phyloP scores from a whole-genome alignment of 2,329 filamentous ascomycete genomes.

The Claviceps africana region DNA sequence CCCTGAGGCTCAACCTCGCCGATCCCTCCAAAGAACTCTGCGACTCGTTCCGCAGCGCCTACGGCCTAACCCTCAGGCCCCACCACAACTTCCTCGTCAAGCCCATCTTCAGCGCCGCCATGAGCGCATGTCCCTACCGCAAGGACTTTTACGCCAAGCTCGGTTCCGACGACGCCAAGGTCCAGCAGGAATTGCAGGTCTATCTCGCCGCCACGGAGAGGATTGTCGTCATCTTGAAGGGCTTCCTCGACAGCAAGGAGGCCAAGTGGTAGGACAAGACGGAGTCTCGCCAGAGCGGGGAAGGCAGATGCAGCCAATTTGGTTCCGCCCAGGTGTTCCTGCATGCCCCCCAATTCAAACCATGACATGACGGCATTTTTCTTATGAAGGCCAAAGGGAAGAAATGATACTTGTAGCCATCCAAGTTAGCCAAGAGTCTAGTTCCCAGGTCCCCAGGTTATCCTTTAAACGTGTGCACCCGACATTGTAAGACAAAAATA shows the following conservation, averaged over 20 bases:
- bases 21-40: constrained; percentile 61
- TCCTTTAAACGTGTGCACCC: too few species aligned
- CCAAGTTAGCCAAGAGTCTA: too few species aligned
- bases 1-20: constrained; percentile 62
- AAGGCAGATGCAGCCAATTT: too few species aligned
- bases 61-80: constrained; percentile 75
- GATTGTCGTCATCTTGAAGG: constrained; percentile 61
- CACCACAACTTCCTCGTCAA: constrained; percentile 84
- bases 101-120: constrained; percentile 83
- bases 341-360: too few species aligned
- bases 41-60: constrained; percentile 74
- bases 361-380: too few species aligned
- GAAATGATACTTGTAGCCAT: too few species aligned
- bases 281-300: neutral
- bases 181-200: constrained; percentile 46
- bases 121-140: constrained; percentile 85
- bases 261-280: constrained; percentile 1
- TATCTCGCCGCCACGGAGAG: constrained; percentile 72
- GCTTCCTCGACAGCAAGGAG: constrained; percentile 29
- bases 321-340: neutral
- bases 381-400: too few species aligned
- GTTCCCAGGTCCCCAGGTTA: too few species aligned
- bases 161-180: constrained; percentile 49
- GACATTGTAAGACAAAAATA: too few species aligned
- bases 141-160: constrained; percentile 89